These are phyloP conservation scores for Pichia norvegensis DNA, from an alignment of 1,139 yeast species.

Conservation along the genomic window DNA sequence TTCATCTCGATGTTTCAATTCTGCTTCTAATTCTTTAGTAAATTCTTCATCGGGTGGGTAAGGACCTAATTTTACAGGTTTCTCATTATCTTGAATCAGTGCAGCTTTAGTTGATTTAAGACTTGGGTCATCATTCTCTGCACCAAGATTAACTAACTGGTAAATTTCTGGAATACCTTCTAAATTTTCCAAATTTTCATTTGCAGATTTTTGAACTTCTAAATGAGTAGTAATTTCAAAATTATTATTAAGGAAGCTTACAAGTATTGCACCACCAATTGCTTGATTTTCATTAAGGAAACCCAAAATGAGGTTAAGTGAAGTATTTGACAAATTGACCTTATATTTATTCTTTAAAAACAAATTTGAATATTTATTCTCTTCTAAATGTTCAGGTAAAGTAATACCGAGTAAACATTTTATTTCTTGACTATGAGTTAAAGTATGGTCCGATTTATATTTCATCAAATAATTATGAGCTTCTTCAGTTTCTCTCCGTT, in stretches of 20 bases:
- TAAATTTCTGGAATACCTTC: constrained; percentile 31
- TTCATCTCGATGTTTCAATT: constrained; percentile 63
- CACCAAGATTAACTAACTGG: constrained; percentile 23
- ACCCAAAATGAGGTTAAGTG: constrained; percentile 74
- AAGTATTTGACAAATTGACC: constrained; percentile 72
- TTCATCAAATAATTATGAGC: constrained; percentile 73
- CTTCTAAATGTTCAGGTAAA: constrained; percentile 71
- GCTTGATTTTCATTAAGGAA: constrained; percentile 89
- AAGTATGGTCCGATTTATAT: constrained; percentile 63
- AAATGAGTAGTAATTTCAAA: constrained; percentile 58
- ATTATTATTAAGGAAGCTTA: constrained; percentile 79
- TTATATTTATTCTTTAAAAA: constrained; percentile 69
- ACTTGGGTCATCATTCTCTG: constrained; percentile 16
- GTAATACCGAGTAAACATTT: constrained; percentile 65
- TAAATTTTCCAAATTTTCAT: constrained; percentile 19
- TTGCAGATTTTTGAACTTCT: constrained; percentile 31
- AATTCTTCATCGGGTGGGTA: constrained; percentile 83
- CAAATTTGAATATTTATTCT: constrained; percentile 72
- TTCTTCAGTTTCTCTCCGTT: constrained; percentile 48
- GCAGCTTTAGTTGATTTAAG: constrained; percentile 12
- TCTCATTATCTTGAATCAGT: constrained; percentile 44
- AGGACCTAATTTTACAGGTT: constrained; percentile 72
- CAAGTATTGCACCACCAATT: constrained; percentile 82
- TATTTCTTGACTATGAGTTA: constrained; percentile 74
- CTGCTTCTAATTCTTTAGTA: constrained; percentile 75